Conservation (phyloP, 2,329 filamentous ascomycete genomes). For the Claviceps capensis region DNA sequence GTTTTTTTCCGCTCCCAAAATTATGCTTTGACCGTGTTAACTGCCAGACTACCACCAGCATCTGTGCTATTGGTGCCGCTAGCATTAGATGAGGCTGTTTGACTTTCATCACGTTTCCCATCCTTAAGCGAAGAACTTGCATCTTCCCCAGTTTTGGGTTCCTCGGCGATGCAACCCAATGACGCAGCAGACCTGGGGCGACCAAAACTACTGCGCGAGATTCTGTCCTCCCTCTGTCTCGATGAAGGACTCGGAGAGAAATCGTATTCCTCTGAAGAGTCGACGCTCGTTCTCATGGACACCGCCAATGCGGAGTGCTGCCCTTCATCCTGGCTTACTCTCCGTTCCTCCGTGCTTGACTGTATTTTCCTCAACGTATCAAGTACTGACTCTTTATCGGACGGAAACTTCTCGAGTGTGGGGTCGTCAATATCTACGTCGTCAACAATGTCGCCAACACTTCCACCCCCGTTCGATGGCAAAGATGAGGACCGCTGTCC, state of each 20-base stretch:
- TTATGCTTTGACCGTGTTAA: constrained; percentile 9
- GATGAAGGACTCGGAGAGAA: constrained; percentile 20
- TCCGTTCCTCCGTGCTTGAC: constrained; percentile 28
- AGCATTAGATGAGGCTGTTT: neutral
- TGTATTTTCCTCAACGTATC: constrained; percentile 32
- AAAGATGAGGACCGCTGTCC: constrained; percentile 9
- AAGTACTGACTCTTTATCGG: constrained; percentile 29
- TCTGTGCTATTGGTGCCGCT: constrained; percentile 11
- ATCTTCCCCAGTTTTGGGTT: constrained; percentile 17
- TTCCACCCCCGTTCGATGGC: constrained; percentile 9
- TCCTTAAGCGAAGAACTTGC: neutral
- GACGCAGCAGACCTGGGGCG: constrained; percentile 26
- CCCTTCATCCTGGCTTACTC: constrained; percentile 21
- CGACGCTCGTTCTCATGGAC: constrained; percentile 21
- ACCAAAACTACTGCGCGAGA: constrained; percentile 20
- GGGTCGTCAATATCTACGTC: constrained; percentile 30
- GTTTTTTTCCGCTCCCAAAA: neutral
- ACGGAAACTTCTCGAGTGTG: constrained; percentile 34
- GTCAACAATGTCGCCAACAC: constrained; percentile 1
- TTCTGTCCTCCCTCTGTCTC: constrained; percentile 19
- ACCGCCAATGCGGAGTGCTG: constrained; percentile 22
- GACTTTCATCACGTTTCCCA: neutral
- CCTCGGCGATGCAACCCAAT: constrained; percentile 33
- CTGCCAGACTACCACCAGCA: constrained; percentile 29
- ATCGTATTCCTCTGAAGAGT: constrained; percentile 23